Evolutionary conservation across 2,329 filamentous ascomycete genomes (phyloP).

Genomic region (Magnaporthales sp.): DNA sequence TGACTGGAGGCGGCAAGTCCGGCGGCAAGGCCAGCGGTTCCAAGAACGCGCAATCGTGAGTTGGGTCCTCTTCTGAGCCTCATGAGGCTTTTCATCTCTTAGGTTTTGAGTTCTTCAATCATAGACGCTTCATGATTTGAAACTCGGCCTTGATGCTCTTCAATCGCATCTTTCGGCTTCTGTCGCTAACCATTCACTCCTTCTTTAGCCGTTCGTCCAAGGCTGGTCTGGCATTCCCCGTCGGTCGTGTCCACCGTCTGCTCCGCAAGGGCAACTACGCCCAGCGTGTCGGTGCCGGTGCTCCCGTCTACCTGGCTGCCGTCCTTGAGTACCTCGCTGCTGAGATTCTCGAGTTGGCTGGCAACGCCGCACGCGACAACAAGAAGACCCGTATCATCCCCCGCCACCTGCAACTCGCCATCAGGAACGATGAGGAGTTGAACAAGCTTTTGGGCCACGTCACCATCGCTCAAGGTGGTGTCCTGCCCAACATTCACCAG

Average conservation of each 20-base stretch:
- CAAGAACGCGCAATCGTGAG: constrained; percentile 99
- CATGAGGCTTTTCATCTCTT: neutral
- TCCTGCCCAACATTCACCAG: constrained; percentile 94
- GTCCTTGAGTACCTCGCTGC: constrained; percentile 97
- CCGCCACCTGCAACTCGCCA: constrained; percentile 93
- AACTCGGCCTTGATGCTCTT: neutral
- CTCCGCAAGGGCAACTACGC: constrained; percentile 99
- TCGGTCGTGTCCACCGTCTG: constrained; percentile 98
- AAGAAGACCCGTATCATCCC: constrained; percentile 99
- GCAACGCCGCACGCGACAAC: constrained; percentile 97
- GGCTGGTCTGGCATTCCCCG: constrained; percentile 97
- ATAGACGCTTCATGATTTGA: constrained; percentile 5
- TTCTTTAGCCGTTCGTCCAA: constrained; percentile 83
- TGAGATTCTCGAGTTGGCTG: constrained; percentile 94
- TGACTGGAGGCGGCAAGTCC: constrained; percentile 99
- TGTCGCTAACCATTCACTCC: constrained; percentile 25
- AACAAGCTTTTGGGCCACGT: constrained; percentile 95
- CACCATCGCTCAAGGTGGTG: constrained; percentile 95
- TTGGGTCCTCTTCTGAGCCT: constrained; percentile 18
- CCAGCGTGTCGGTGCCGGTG: constrained; percentile 97
- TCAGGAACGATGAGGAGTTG: constrained; percentile 95
- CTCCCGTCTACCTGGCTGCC: constrained; percentile 94
- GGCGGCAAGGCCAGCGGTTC: constrained; percentile 98
- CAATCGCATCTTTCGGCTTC: neutral
- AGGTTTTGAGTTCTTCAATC: neutral